A percentile compares a stretch with the other conserved stretches of the same genome.
Evolutionary conservation across 208 protist genomes (phyloP).

Genomic region (Leishmania braziliensis): DNA sequence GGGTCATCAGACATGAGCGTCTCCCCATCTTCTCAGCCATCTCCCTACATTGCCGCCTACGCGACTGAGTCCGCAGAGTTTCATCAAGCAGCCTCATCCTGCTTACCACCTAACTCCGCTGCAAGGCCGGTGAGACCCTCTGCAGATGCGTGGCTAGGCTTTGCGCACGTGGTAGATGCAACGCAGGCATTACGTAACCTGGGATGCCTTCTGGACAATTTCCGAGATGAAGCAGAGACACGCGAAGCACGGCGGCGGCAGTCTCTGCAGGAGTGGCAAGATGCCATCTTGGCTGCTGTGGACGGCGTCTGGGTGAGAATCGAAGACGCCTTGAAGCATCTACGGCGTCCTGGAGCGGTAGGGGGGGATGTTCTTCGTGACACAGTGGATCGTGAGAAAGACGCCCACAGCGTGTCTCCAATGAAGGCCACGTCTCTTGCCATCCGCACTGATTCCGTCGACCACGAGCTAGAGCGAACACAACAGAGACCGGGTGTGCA

Average conservation of each 20-base stretch:
- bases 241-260: constrained; percentile 16
- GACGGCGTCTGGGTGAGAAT: constrained; percentile 19
- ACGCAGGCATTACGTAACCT: constrained; percentile 60
- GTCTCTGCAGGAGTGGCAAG: constrained; percentile 37
- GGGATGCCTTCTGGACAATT: constrained; percentile 44
- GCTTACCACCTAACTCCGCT: neutral
- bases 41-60: constrained; percentile 6
- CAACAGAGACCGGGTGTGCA: neutral
- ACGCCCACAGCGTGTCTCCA: neutral
- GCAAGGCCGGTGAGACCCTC: neutral
- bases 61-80: neutral
- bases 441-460: neutral
- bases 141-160: neutral
- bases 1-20: neutral
- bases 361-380: neutral
- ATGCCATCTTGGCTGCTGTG: constrained; percentile 21
- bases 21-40: neutral
- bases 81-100: neutral
- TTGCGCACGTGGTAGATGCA: constrained; percentile 21
- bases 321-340: neutral
- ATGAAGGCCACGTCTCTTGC: neutral
- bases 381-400: neutral
- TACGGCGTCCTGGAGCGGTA: neutral
- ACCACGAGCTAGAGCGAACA: neutral
- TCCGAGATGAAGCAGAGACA: constrained; percentile 24